Conservation (phyloP, 179 eudicot genomes). For the Actinidia chinensis region DNA sequence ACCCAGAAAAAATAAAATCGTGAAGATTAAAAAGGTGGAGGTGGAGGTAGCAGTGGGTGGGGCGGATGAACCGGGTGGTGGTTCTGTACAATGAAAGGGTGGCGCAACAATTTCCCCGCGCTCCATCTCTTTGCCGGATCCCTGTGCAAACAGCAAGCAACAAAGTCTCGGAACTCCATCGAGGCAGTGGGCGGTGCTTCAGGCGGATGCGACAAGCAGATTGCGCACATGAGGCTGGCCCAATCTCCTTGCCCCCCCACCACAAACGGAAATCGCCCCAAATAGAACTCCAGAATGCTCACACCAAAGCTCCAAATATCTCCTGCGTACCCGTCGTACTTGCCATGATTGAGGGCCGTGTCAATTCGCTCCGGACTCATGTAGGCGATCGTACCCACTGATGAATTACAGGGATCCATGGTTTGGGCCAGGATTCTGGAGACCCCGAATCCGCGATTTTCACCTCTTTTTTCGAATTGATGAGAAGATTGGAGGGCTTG, state of each 20-base stretch:
- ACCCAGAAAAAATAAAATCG: conserved; percentile 14
- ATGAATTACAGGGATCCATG: conserved; percentile 62
- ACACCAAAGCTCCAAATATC: conserved; percentile 79
- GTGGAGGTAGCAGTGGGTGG: conserved; percentile 44
- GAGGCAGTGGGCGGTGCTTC: conserved; percentile 58
- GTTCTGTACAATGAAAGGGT: conserved; percentile 47
- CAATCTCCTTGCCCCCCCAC: conserved; percentile 60
- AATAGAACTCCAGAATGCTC: conserved; percentile 55
- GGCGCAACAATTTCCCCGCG: conserved; percentile 39
- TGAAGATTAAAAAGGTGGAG: conserved; percentile 31
- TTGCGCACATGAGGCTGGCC: conserved; percentile 69
- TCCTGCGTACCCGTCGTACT: conserved; percentile 61
- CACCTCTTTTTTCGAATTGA: conserved; percentile 42
- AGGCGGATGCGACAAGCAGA: conserved; percentile 57
- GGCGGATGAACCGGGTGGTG: conserved; percentile 22
- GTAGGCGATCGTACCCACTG: conserved; percentile 64
- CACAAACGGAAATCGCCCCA: conserved; percentile 58
- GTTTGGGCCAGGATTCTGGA: conserved; percentile 47
- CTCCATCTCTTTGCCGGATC: conserved; percentile 60
- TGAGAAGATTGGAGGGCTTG: conserved; percentile 52
- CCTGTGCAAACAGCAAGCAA: conserved; percentile 53
- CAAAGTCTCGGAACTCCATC: conserved; percentile 49
- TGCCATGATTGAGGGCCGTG: conserved; percentile 59
- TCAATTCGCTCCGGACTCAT: conserved; percentile 72
- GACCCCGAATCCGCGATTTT: conserved; percentile 69